Evolutionary conservation across 2,329 filamentous ascomycete genomes (phyloP).

Genomic region (Dactylellina haptotyla): DNA sequence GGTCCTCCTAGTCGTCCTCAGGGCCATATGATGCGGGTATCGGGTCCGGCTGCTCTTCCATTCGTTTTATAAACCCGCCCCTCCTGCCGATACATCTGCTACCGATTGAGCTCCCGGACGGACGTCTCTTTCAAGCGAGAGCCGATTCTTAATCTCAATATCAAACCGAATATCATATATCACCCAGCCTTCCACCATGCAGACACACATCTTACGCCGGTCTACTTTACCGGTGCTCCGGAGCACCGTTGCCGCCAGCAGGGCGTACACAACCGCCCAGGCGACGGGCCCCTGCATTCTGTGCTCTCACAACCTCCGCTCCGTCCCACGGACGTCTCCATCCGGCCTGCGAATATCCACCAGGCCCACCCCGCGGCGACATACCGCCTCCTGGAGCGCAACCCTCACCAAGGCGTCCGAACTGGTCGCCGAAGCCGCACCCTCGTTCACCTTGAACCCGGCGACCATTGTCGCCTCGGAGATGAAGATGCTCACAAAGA

Average conservation of each 20-base stretch:
- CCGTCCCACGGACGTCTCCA: not conserved
- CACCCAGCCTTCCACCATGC: constrained; percentile 8
- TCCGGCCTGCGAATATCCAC: not conserved
- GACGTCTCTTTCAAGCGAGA: no score
- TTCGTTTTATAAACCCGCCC: not conserved
- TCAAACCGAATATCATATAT: not conserved
- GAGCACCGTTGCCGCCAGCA: constrained; percentile 19
- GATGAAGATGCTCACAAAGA: constrained; percentile 90
- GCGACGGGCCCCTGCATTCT: constrained; percentile 34
- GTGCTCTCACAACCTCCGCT: constrained; percentile 36
- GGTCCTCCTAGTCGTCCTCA: constrained; percentile 5
- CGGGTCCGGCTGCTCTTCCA: constrained; percentile 6
- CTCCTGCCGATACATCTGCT: no score
- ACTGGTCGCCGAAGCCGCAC: constrained; percentile 49
- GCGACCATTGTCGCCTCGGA: constrained; percentile 49
- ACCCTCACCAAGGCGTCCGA: constrained; percentile 50
- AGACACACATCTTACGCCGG: constrained; percentile 23
- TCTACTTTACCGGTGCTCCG: constrained; percentile 30
- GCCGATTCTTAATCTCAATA: no score
- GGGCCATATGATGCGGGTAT: constrained; percentile 8
- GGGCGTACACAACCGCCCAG: constrained; percentile 30
- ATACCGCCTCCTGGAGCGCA: constrained; percentile 37
- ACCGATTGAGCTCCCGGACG: no score
- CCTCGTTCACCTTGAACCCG: constrained; percentile 50
- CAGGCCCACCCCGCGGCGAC: constrained; percentile 1